Conservation (phyloP, 1,139 yeast species). For the Yamadazyma friedrichii region DNA sequence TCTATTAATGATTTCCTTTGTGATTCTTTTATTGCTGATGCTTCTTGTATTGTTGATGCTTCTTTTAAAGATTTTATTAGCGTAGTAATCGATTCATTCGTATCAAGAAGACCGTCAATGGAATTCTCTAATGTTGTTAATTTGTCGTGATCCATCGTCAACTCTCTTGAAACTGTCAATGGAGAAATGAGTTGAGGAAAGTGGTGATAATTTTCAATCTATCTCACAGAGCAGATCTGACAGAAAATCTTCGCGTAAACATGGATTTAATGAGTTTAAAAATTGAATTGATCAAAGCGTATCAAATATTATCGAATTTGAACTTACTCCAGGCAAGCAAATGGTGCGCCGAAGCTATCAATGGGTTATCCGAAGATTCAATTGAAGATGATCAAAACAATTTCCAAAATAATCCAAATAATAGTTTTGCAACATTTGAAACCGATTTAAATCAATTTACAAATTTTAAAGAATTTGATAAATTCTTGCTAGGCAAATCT, state of each 20-base stretch:
- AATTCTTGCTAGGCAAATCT: slow-evolving; percentile 60
- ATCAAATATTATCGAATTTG: slow-evolving; percentile 30
- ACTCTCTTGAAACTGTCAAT: background rate
- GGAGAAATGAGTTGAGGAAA: background rate
- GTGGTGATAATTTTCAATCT: background rate
- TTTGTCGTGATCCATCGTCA: background rate
- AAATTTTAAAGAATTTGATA: slow-evolving; percentile 21
- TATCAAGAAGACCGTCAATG: slow-evolving; percentile 1
- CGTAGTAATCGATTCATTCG: slow-evolving; percentile 8
- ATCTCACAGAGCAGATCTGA: background rate
- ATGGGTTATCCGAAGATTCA: slow-evolving; percentile 27
- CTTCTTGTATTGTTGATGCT: slow-evolving; percentile 1
- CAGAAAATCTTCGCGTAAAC: no score
- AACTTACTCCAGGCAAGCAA: slow-evolving; percentile 69
- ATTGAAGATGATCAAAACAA: no score
- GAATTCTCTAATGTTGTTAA: background rate
- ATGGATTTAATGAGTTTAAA: slow-evolving; percentile 11
- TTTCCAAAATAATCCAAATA: no score
- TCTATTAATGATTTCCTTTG: slow-evolving; percentile 31
- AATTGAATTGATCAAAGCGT: slow-evolving; percentile 11
- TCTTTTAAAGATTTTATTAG: slow-evolving; percentile 9
- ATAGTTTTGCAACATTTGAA: no score
- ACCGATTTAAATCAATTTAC: no score
- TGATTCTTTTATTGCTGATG: slow-evolving; percentile 2
- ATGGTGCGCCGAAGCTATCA: slow-evolving; percentile 82